Percentiles rank a stretch among this genome's conserved stretches.
phyloP scores from a whole-genome alignment of 305 asterid genomes.

The Fraxinus sp. region DNA sequence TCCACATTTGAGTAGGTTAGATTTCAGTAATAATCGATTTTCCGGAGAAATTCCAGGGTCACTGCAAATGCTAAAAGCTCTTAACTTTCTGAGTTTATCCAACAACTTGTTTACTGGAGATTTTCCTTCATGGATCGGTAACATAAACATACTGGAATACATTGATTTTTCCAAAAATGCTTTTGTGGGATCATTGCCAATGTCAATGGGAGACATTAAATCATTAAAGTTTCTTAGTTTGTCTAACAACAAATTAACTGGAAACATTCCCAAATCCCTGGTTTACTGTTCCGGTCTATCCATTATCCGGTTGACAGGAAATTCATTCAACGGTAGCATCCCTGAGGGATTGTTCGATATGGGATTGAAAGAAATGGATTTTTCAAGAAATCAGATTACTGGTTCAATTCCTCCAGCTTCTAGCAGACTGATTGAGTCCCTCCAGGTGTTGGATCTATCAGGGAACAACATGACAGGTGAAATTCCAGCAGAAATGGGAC shows the following conservation, averaged over 20 bases:
- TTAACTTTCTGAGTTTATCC: constrained; percentile 41
- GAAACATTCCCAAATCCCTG: constrained; percentile 58
- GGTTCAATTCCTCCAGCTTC: constrained; percentile 70
- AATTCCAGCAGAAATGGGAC: constrained; percentile 84
- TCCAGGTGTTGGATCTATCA: constrained; percentile 67
- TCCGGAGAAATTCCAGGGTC: constrained; percentile 56
- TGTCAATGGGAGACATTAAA: constrained; percentile 51
- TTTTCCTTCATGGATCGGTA: constrained; percentile 71
- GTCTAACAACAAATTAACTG: constrained; percentile 47
- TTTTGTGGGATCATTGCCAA: constrained; percentile 56
- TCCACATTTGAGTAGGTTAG: constrained; percentile 61
- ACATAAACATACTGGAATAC: constrained; percentile 44
- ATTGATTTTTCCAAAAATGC: constrained; percentile 60
- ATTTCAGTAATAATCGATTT: constrained; percentile 52
- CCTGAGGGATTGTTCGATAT: constrained; percentile 60
- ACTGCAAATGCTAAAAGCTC: constrained; percentile 42
- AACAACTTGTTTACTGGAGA: constrained; percentile 57
- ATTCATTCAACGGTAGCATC: constrained; percentile 53
- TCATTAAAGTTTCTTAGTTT: constrained; percentile 42
- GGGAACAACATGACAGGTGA: constrained; percentile 60
- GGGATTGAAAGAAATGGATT: constrained; percentile 69
- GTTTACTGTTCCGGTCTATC: constrained; percentile 41
- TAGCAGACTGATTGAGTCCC: constrained; percentile 52
- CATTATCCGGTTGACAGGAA: constrained; percentile 51
- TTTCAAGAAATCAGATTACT: constrained; percentile 59